Base-by-base conservation (phyloP, 2,329 filamentous ascomycete genomes). In the Cytospora leucostoma region DNA sequence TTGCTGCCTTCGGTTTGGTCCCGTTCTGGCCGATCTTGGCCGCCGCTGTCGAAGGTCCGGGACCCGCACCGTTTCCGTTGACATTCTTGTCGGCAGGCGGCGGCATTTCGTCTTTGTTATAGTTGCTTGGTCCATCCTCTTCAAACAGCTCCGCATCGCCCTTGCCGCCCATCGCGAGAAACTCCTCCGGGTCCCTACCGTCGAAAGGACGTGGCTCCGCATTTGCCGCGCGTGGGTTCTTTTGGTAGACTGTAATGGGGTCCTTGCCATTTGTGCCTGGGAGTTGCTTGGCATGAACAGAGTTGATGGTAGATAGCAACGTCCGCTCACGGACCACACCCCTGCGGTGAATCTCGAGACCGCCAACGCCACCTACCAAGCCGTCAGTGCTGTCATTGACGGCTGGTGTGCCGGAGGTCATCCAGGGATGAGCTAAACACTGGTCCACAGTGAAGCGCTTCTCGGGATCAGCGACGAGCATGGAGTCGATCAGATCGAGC, bases 401-500 rank as follows among this genome's bases (percentile, higher is more conserved):
- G 65, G 83, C 87, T 40, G 85, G 79, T 15, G 74, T 67, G 49
- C 78, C 84, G 67, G 86, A 83, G 0, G 87, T 92, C 60, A 92
- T 85, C 95, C 95, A 99, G 0, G 94, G 93, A 72, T 99, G 95
- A 68, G 90, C 81, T 11, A 99, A 83, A 72, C 95, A 98, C 70
- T 96, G 87, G 67, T 98, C 93, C 65, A 99, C 87, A 0, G 91
- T 94, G 75, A 90, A 94, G 56, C 95, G 88, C 74, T 89, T 86
- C 34, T 92, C 87, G 2, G 92, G 88, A 67, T 97, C 88, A 38
- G 97, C 93, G 2, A 91, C 90, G 57, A 99, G 84, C 95, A 99
- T 99, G 50, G 84, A 85, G 74, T 99, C 95, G 68, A 99, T 98
- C 38, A 99, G 82, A 69, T 98, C 93, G 59, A 99, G 81, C 8